phyloP scores from a whole-genome alignment of 2,329 filamentous ascomycete genomes.

The Cercospora berteroae region DNA sequence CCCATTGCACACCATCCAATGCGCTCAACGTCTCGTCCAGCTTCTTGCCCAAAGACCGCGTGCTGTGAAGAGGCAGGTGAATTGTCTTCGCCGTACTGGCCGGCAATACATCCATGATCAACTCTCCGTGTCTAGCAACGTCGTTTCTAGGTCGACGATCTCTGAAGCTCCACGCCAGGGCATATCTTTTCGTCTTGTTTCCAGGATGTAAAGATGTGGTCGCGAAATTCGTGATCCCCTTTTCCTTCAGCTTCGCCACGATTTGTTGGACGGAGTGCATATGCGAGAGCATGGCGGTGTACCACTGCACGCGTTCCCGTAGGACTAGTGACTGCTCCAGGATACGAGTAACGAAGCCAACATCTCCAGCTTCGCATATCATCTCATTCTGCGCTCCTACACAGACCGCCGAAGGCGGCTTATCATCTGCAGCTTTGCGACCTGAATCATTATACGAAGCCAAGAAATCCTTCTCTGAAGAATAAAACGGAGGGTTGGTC shows the following conservation, averaged over 20 bases:
- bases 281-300: conserved; percentile 87
- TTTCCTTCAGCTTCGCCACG: conserved; percentile 55
- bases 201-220: conserved; percentile 78
- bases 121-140: conserved; percentile 33
- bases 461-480: conserved; percentile 67
- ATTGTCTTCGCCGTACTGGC: conserved; percentile 54
- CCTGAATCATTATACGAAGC: conserved; percentile 45
- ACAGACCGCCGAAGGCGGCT: conserved; percentile 62
- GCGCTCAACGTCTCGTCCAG: conserved; percentile 52
- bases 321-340: conserved; percentile 66
- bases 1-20: conserved; percentile 62
- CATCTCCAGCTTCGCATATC: conserved; percentile 72
- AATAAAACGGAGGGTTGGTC: conserved; percentile 94
- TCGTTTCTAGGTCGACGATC: conserved; percentile 60
- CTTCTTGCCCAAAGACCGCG: conserved; percentile 38
- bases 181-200: conserved; percentile 78
- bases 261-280: conserved; percentile 65
- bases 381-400: conserved; percentile 82
- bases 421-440: conserved; percentile 54
- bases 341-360: conserved; percentile 69
- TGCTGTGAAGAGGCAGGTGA: conserved; percentile 27
- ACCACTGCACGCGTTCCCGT: conserved; percentile 71
- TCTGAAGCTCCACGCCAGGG: conserved; percentile 80
- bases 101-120: conserved; percentile 34
- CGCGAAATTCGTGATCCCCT: conserved; percentile 72